Percentiles rank a stretch among this genome's conserved stretches.
Evolutionary conservation across 139 green algal species (phyloP).

Genomic region (Eudorina sp.): DNA sequence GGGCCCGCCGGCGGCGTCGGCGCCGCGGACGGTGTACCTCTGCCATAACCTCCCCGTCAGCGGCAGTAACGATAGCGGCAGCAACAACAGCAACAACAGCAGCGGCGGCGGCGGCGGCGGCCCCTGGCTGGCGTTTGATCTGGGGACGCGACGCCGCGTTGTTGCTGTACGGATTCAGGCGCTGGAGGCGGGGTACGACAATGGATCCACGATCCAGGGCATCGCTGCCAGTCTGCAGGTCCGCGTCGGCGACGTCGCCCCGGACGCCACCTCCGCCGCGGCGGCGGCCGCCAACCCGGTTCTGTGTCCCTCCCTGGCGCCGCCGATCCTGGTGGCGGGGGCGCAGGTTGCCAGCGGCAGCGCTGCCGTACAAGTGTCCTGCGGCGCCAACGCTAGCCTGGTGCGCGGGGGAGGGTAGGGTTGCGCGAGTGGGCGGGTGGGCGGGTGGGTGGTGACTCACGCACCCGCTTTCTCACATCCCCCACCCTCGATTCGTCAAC

Average conservation of each 20-base stretch:
- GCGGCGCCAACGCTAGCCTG: not conserved
- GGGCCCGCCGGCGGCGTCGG: not conserved
- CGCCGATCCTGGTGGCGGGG: not conserved
- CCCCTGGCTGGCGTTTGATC: slow-evolving; percentile 17
- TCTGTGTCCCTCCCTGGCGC: not conserved
- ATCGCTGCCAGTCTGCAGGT: not conserved
- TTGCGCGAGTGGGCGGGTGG: not conserved
- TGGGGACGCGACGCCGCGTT: slow-evolving; percentile 13
- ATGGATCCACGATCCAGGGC: not conserved
- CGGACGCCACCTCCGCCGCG: not conserved
- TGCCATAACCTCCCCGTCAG: slow-evolving; percentile 14
- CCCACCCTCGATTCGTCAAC: too few species aligned
- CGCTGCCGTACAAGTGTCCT: not conserved
- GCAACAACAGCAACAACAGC: not conserved
- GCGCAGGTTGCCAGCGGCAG: not conserved
- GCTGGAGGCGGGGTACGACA: not conserved
- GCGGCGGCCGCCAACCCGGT: not conserved
- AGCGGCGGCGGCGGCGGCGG: not conserved
- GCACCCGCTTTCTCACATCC: too few species aligned
- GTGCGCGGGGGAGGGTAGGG: not conserved
- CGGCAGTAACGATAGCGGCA: not conserved
- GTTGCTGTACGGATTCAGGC: not conserved
- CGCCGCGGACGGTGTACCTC: not conserved
- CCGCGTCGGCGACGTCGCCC: not conserved
- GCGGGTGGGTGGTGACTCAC: too few species aligned